Conservation (phyloP, 768 basidiomycete genomes). For the Rhodosporidiobolus sp. region DNA sequence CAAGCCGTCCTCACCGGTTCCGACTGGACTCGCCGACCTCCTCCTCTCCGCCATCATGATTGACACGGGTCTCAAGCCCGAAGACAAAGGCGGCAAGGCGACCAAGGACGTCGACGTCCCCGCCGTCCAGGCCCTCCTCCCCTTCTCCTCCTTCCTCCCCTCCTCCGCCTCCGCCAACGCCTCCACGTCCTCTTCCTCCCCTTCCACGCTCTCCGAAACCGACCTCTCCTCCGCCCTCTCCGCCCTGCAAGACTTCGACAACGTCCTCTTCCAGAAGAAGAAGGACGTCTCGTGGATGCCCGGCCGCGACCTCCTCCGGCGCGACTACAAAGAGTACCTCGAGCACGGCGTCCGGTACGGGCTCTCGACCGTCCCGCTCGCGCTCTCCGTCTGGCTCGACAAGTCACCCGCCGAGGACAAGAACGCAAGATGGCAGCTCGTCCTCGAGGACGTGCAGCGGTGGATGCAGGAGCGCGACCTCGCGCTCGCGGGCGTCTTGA, state of each 20-base stretch:
- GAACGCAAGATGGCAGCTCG: constrained; percentile 42
- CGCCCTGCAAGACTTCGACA: constrained; percentile 34
- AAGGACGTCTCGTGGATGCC: constrained; percentile 63
- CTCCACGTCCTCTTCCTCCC: constrained; percentile 34
- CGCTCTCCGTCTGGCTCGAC: constrained; percentile 58
- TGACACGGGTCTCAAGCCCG: constrained; percentile 77
- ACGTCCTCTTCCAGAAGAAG: constrained; percentile 56
- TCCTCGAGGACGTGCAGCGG: constrained; percentile 51
- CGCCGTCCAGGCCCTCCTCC: constrained; percentile 64
- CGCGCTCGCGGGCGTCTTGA: constrained; percentile 72
- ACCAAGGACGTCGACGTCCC: constrained; percentile 61
- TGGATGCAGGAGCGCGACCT: constrained; percentile 70
- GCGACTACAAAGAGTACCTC: constrained; percentile 92
- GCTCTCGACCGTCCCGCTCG: constrained; percentile 74
- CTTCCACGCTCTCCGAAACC: constrained; percentile 35
- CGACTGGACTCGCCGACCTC: constrained; percentile 61
- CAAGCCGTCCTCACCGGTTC: not conserved
- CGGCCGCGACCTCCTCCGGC: constrained; percentile 72
- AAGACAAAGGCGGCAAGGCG: constrained; percentile 66
- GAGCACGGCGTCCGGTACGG: constrained; percentile 61
- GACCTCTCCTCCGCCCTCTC: constrained; percentile 34
- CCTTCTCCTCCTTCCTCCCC: constrained; percentile 55
- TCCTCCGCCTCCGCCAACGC: not conserved
- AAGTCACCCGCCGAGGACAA: constrained; percentile 47
- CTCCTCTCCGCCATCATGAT: constrained; percentile 76